These are phyloP conservation scores for Seiridium cupressi DNA, from an alignment of 2,329 filamentous ascomycete genomes.

Conservation along the genomic window DNA sequence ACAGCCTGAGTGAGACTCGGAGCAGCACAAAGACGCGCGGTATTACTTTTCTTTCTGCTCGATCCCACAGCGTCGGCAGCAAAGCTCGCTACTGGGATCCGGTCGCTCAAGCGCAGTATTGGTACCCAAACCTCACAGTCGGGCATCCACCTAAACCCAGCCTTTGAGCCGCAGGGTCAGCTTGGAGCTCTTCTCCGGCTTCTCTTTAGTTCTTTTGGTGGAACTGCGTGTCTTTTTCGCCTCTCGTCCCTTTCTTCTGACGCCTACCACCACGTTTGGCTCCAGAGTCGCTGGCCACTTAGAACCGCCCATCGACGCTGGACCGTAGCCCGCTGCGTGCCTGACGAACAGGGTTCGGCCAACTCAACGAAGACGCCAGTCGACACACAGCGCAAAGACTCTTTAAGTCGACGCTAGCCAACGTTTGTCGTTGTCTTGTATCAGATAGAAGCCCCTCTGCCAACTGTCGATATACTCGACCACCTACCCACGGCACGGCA, in stretches of 20 bases:
- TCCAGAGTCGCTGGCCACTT: background rate
- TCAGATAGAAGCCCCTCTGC: background rate
- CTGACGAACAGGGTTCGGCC: constrained; percentile 4
- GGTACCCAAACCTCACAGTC: constrained; percentile 28
- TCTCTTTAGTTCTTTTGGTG: constrained; percentile 7
- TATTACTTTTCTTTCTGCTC: background rate
- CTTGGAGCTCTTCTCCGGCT: background rate
- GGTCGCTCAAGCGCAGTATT: constrained; percentile 18
- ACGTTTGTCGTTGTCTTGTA: background rate
- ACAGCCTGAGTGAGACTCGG: background rate
- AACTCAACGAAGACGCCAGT: background rate
- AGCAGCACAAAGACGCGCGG: background rate
- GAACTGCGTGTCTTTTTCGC: constrained; percentile 13
- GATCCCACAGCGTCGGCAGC: background rate
- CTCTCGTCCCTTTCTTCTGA: constrained; percentile 8
- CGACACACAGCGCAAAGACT: background rate
- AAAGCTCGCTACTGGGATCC: background rate
- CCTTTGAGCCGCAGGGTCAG: constrained; percentile 13
- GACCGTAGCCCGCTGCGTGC: background rate
- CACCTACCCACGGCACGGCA: background rate
- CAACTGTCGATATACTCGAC: constrained; percentile 4
- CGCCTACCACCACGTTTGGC: background rate
- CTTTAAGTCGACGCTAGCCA: background rate
- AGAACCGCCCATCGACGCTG: background rate
- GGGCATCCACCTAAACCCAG: constrained; percentile 21